Evolutionary conservation across 768 basidiomycete genomes (phyloP), one percentile per base, ranked within the genome.

Genomic region (Kwoniella sp.): DNA sequence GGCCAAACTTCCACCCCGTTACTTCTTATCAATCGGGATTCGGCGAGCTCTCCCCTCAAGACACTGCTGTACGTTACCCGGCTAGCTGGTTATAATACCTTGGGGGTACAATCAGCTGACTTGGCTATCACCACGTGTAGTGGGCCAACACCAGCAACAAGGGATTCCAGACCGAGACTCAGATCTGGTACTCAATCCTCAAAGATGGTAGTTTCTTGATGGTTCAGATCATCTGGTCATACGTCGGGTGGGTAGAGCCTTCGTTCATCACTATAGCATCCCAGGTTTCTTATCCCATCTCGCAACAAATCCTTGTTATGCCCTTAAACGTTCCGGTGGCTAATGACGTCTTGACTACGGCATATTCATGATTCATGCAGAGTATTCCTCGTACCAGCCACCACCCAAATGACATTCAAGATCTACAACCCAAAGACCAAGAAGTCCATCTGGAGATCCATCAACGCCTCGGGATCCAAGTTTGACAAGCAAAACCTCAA

Each of bases 351-450:
- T 24, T n/a, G 22, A 36, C 26, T 47, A 44, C 58, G 30, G 15
- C n/a, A 37, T 7, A 36, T 29, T 8, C 59, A n/a, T n/a, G n/a
- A n/a, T n/a, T n/a, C n/a, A n/a, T n/a, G n/a, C n/a, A 68, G 70
- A 15, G 64, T 60, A 73, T 95, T 93, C 24, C 79, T 97, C 64
- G 93, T 94, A 87, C 94, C 90, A 76, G 93, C 96, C 2, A 91
- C 89, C 29, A 88, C 95, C 72, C 95, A 99, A 80, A 91, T 97
- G 80, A 90, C 88, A 3, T 93, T 88, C 87, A 95, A 93, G 81
- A 81, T 90, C 55, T 88, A 86, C 82, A 86, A 96, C 74, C 88
- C 92, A 5, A 84, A 85, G 66, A 91, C 88, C 21, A 86, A 87
- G 60, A 84, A 89, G 72, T 84, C 81, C 50, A 83, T 82, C 62